Evolutionary conservation across 2,329 filamentous ascomycete genomes (phyloP).

Genomic region (Claviceps paspali): DNA sequence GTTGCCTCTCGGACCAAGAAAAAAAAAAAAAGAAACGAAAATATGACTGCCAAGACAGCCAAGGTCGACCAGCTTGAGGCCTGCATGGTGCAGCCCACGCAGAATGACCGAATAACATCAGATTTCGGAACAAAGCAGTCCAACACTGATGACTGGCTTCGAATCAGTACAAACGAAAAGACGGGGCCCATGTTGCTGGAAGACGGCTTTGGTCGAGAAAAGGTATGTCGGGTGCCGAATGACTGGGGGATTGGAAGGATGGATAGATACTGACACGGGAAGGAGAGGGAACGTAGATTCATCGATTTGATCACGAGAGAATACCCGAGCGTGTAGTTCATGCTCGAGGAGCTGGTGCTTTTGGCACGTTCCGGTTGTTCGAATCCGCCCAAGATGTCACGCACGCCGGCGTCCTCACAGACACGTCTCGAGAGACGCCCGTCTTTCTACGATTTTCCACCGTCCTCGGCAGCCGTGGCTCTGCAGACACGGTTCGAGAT

Average conservation of each 20-base stretch:
- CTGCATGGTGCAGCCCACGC: slow-evolving; percentile 42
- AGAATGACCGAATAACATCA: slow-evolving; percentile 50
- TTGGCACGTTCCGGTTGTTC: slow-evolving; percentile 54
- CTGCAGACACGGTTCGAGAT: slow-evolving; percentile 70
- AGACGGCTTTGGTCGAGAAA: slow-evolving; percentile 46
- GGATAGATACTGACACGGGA: too few species aligned
- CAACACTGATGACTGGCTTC: slow-evolving; percentile 67
- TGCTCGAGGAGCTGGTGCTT: slow-evolving; percentile 53
- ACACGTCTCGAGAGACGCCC: slow-evolving; percentile 34
- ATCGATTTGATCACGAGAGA: slow-evolving; percentile 52
- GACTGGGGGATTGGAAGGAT: too few species aligned
- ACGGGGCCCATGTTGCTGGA: slow-evolving; percentile 56
- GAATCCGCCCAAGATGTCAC: slow-evolving; percentile 53
- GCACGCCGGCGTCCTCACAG: slow-evolving; percentile 44
- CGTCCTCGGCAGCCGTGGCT: slow-evolving; percentile 58
- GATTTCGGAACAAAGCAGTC: slow-evolving; percentile 63
- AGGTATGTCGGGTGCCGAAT: too few species aligned
- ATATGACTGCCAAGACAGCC: slow-evolving; percentile 23
- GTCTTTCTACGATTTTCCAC: slow-evolving; percentile 53
- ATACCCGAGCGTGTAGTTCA: slow-evolving; percentile 51
- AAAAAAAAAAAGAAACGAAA: not conserved
- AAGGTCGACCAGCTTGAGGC: slow-evolving; percentile 48
- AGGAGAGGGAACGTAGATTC: too few species aligned
- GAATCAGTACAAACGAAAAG: slow-evolving; percentile 42
- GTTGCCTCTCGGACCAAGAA: too few species aligned